Base-by-base conservation (phyloP, 2,329 filamentous ascomycete genomes). In the Zasmidium citrigriseum region DNA sequence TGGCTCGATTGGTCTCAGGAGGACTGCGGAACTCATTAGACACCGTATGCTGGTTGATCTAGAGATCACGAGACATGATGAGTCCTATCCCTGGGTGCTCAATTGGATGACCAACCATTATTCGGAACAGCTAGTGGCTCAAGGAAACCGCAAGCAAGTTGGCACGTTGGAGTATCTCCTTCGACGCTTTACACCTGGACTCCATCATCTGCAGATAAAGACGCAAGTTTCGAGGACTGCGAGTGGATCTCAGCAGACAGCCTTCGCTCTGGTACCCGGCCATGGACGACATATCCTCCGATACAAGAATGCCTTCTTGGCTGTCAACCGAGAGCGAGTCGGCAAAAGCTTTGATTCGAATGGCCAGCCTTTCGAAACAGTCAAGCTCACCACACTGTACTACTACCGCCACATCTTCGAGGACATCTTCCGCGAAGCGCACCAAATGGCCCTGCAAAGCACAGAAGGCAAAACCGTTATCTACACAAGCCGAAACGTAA, bases 391-490 rank as follows among this genome's bases (percentile, higher is more conserved):
- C 2, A 93, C 95, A 1, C 82, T 99, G 12, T 98, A 96, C 80
- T 84, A 90, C 49, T 89, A 96, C 67, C 89, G 93, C 2, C 86
- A 93, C 67, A 85, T 98, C 14, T 97, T 99, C 69, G 90, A 96
- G 72, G 86, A 91, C 21, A 86, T 99, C 14, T 97, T 99, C 68
- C 83, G 82, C 21, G 91, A 98, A 75, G 93, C 95, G 2, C 90
- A 96, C 70, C 80, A 84, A 18, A 82, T 97, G 59, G 92, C 93
- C 1, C 83, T 86, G 29, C 86, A 88, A 68, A 89, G 89, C 34
- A 88, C 91, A 55, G 91, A 98, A 73, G 95, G 95, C 22, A 97
- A 96, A 77, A 99, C 93, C 0, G 83, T 91, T 11, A 92, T 99
- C 55, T 97, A 95, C 75, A 92, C 90, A 22, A 89, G 90, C 21